Conservation (phyloP, 768 basidiomycete genomes). For the Macrocybe gigantea region DNA sequence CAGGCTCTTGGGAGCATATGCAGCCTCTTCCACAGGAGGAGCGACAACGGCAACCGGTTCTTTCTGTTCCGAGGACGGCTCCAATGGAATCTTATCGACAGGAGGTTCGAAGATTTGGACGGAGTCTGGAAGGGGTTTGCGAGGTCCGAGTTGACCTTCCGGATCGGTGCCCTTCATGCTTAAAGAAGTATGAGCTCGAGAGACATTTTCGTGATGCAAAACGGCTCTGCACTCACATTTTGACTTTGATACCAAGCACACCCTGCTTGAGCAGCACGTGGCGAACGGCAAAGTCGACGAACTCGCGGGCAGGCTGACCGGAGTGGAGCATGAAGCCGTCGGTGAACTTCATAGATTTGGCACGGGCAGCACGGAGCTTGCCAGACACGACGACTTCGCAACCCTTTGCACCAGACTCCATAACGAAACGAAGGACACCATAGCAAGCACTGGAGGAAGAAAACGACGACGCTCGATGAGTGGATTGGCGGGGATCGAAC, state of each 20-base stretch:
- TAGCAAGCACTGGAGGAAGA: conserved; percentile 79
- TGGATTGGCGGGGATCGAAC: not conserved
- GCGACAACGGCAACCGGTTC: conserved; percentile 56
- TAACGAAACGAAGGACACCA: conserved; percentile 99
- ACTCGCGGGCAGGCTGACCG: conserved; percentile 95
- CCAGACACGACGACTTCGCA: conserved; percentile 99
- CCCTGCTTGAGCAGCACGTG: conserved; percentile 98
- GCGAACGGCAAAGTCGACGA: conserved; percentile 95
- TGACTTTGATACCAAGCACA: conserved; percentile 99
- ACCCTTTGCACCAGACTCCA: conserved; percentile 99
- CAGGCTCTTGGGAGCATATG: conserved; percentile 38
- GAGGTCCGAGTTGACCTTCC: conserved; percentile 83
- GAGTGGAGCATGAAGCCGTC: conserved; percentile 99
- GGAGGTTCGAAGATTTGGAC: conserved; percentile 88
- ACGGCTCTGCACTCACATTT: conserved; percentile 59
- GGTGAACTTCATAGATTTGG: conserved; percentile 99
- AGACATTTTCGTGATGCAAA: not conserved
- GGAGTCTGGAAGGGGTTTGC: conserved; percentile 91
- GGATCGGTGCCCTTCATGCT: conserved; percentile 98
- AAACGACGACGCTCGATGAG: not conserved
- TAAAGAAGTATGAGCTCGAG: conserved; percentile 11
- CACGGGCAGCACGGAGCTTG: conserved; percentile 98
- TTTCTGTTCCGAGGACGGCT: conserved; percentile 86
- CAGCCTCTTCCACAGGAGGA: conserved; percentile 48
- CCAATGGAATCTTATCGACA: conserved; percentile 83